Base-by-base conservation (phyloP, 768 basidiomycete genomes). In the Calocera viscosa region DNA sequence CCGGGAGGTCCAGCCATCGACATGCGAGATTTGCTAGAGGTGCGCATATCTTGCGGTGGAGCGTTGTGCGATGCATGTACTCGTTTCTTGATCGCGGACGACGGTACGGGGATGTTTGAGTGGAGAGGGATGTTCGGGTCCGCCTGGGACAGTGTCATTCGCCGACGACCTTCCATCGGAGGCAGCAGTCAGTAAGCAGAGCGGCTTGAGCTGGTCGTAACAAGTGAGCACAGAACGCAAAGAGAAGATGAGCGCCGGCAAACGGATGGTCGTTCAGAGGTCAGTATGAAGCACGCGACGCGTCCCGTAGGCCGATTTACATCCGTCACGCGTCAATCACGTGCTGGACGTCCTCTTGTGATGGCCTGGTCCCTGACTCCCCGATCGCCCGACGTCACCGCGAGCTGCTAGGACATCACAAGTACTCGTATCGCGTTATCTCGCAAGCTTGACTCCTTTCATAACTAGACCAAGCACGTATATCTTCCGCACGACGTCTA, bases 1-100 rank as follows among this genome's bases (percentile, higher is more conserved):
- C 83, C 74, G n/a, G 87, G 84, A 35, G 88, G 86, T 8, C 89
- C 87, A n/a, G 86, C 86, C 35, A 90, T 77, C 41, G 89, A 91
- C 82, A 88, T 83, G 33, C 84, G 78, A 68, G 40, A 32, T 38
- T 68, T 60, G n/a, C 67, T 40, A 47, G 69, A 43, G 14, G 68
- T 64, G 17, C 68, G 69, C 26, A 68, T 77, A 64, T 79, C 69
- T 2, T 74, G 74, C 26, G 80, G 73, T 11, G 82, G 81, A 8
- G 67, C 26, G 2, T 67, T 49, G 2, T 66, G 63, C 1, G 67
- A 38, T 1, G 72, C 68, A 12, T 49, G 53, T 0, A 67, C 65
- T 2, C 64, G 65, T 74, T 89, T 91, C 80, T 91, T 91, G 68
- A 83, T 75, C 0, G 89, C 87, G 0, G 90, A 83, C 2, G 88